Percentiles rank a stretch among this genome's conserved stretches.
These are phyloP conservation scores for Peziza echinospora DNA, from an alignment of 495 filamentous ascomycete species.

Conservation along the genomic window DNA sequence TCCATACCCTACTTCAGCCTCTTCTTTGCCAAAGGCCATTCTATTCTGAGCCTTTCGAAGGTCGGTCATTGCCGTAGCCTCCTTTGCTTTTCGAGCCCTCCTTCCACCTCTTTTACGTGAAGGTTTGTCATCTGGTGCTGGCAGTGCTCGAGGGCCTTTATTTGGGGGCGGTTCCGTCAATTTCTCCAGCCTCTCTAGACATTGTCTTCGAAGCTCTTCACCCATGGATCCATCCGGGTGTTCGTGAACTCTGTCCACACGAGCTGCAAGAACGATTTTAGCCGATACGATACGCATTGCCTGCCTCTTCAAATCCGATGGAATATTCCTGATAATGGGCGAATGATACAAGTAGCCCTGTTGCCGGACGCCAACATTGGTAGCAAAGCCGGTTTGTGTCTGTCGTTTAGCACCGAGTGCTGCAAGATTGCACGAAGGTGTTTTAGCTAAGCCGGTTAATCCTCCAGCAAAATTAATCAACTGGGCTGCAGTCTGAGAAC, in stretches of 20 bases:
- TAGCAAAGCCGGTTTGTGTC: constrained; percentile 66
- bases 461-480: constrained; percentile 86
- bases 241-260: constrained; percentile 70
- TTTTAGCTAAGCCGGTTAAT: constrained; percentile 67
- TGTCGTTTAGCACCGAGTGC: constrained; percentile 77
- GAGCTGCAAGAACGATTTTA: constrained; percentile 77
- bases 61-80: constrained; percentile 92
- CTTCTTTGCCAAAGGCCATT: constrained; percentile 88
- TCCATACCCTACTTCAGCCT: constrained; percentile 84
- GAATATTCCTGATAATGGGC: constrained; percentile 61
- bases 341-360: constrained; percentile 91
- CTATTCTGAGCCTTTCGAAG: constrained; percentile 90
- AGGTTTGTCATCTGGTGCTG: constrained; percentile 89
- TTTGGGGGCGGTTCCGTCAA: constrained; percentile 84
- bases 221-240: constrained; percentile 64
- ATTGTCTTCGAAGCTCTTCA: constrained; percentile 61
- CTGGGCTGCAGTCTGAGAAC: constrained; percentile 87
- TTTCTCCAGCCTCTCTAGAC: constrained; percentile 77
- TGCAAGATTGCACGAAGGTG: constrained; percentile 77
- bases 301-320: constrained; percentile 70
- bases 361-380: constrained; percentile 76
- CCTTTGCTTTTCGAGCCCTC: constrained; percentile 84
- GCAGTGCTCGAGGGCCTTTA: constrained; percentile 67
- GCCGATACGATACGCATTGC: constrained; percentile 88
- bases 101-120: constrained; percentile 81